These are phyloP conservation scores for Backusella mclennaniae DNA, from an alignment of 192 early-diverging fungal species.

Conservation along the genomic window DNA sequence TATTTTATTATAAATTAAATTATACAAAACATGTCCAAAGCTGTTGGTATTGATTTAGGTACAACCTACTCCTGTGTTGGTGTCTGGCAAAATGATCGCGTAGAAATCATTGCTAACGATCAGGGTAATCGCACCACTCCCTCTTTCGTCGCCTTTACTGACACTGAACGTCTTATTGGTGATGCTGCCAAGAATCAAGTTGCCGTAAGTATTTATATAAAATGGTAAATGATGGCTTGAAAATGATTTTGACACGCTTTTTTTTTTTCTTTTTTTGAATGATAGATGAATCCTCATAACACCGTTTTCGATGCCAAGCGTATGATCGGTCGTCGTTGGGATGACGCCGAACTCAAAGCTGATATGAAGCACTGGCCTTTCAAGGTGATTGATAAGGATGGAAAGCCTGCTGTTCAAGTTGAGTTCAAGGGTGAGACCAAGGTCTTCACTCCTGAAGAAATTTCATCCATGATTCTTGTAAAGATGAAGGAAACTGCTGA, in stretches of 20 bases:
- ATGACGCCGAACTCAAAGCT: constrained; percentile 88
- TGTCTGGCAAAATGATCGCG: constrained; percentile 63
- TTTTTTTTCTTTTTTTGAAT: not conserved
- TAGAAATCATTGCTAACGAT: constrained; percentile 98
- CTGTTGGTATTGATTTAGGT: constrained; percentile 97
- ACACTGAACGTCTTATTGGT: constrained; percentile 95
- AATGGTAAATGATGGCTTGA: not conserved
- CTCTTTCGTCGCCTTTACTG: constrained; percentile 96
- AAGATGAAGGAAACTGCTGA: constrained; percentile 99
- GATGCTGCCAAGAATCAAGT: constrained; percentile 99
- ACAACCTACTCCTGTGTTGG: constrained; percentile 94
- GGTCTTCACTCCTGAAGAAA: constrained; percentile 95
- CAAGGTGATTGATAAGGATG: constrained; percentile 81
- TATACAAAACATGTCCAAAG: constrained; percentile 36
- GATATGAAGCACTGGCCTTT: constrained; percentile 99
- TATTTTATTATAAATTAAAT: not conserved
- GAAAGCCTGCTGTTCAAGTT: constrained; percentile 88
- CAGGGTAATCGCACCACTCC: constrained; percentile 98
- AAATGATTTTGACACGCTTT: not conserved
- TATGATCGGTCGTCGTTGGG: constrained; percentile 92
- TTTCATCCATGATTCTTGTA: constrained; percentile 89
- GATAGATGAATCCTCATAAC: constrained; percentile 89
- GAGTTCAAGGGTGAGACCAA: constrained; percentile 97
- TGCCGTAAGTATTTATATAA: constrained; percentile 42
- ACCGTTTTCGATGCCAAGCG: constrained; percentile 99